Percentiles rank a stretch among this genome's conserved stretches.
phyloP scores from a whole-genome alignment of 2,329 filamentous ascomycete genomes.

The Pestalotiopsis sp. region DNA sequence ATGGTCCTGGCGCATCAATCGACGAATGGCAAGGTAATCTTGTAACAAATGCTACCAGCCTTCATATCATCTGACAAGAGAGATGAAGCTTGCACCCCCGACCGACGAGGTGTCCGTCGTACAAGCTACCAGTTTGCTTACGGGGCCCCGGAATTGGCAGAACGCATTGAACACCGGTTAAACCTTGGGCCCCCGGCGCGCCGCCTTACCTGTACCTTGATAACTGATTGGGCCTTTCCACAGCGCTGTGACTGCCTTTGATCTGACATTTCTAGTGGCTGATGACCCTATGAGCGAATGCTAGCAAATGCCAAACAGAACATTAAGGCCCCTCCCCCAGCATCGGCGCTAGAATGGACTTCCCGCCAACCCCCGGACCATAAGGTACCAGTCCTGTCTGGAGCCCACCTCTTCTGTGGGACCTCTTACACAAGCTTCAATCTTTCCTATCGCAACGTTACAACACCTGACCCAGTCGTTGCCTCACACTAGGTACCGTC shows the following conservation, averaged over 20 bases:
- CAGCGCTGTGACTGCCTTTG: neutral
- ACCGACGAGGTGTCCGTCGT: neutral
- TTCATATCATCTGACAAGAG: neutral
- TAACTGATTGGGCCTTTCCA: neutral
- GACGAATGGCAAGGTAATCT: neutral
- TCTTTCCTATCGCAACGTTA: neutral
- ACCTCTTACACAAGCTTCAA: neutral
- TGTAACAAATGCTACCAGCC: neutral
- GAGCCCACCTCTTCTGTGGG: neutral
- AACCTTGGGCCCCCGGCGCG: conserved; percentile 1
- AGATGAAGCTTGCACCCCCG: neutral
- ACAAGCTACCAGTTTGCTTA: neutral
- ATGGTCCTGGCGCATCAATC: neutral
- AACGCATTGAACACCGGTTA: neutral
- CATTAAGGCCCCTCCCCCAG: neutral
- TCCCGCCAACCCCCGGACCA: neutral
- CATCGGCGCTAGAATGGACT: neutral
- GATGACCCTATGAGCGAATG: neutral
- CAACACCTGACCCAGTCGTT: neutral
- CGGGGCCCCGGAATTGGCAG: neutral
- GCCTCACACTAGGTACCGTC: too few species aligned
- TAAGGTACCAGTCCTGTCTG: neutral
- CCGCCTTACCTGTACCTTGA: too few species aligned
- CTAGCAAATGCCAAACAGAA: neutral
- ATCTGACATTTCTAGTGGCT: neutral